Conservation (phyloP, 768 basidiomycete species). For the Lactifluus piperatus region DNA sequence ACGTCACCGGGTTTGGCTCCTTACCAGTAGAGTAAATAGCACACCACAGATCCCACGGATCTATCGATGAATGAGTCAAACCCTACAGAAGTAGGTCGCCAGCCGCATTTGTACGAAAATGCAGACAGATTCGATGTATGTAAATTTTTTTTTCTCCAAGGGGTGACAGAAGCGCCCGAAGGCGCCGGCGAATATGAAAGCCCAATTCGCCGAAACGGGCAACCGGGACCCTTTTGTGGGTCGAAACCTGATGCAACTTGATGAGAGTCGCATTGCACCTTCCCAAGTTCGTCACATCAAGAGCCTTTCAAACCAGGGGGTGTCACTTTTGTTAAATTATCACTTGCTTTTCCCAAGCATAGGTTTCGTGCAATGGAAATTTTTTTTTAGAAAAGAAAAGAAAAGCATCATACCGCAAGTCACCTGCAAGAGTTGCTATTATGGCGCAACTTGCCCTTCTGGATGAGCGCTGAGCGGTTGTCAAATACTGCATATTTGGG, state of each 20-base stretch:
- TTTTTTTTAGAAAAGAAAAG: background rate
- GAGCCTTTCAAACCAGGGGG: too few species aligned
- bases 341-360: background rate
- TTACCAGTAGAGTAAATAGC: too few species aligned
- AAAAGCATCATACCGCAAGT: too few species aligned
- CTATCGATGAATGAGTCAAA: slow-evolving; percentile 6
- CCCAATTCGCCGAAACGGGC: background rate
- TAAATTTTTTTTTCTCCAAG: background rate
- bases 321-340: too few species aligned
- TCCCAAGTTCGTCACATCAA: background rate
- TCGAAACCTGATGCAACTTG: background rate
- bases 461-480: background rate
- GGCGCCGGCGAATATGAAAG: background rate
- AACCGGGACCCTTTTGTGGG: background rate
- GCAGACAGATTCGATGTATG: background rate
- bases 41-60: background rate
- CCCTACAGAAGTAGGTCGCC: background rate
- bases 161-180: background rate
- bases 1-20: slow-evolving; percentile 1
- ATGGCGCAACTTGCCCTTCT: background rate
- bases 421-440: background rate
- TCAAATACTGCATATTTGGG: background rate
- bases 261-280: background rate
- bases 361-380: background rate
- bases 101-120: background rate